phyloP scores from a whole-genome alignment of 768 basidiomycete genomes.

The Lactarius hatsudake region DNA sequence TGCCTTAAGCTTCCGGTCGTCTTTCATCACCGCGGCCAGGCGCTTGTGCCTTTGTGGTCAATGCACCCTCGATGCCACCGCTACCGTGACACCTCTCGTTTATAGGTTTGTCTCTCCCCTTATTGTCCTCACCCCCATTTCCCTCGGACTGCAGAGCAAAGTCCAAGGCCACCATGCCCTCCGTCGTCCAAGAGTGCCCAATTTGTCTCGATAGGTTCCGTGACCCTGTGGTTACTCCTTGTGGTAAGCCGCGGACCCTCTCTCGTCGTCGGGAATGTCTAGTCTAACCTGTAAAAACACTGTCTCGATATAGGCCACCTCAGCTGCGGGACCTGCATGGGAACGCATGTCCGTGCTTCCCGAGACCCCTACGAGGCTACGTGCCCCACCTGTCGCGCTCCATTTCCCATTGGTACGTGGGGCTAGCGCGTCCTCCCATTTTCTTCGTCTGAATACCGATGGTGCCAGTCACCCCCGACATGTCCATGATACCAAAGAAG shows the following conservation, averaged over 20 bases:
- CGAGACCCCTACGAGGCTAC: slow-evolving; percentile 1
- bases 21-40: neutral
- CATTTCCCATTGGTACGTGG: slow-evolving; percentile 17
- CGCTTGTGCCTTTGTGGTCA: slow-evolving; percentile 14
- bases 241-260: slow-evolving; percentile 13
- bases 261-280: neutral
- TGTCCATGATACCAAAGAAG: slow-evolving; percentile 17
- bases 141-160: neutral
- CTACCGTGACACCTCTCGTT: neutral
- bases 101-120: neutral
- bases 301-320: slow-evolving; percentile 16
- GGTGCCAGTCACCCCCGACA: slow-evolving; percentile 11
- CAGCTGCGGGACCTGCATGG: slow-evolving; percentile 14
- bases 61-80: slow-evolving; percentile 1
- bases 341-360: slow-evolving; percentile 2
- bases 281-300: neutral
- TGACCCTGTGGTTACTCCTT: slow-evolving; percentile 19
- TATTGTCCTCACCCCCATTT: neutral
- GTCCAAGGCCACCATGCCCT: neutral
- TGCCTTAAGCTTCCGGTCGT: neutral
- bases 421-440: neutral
- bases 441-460: neutral
- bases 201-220: slow-evolving; percentile 22
- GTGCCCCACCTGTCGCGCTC: slow-evolving; percentile 24
- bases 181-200: slow-evolving; percentile 12